Evolutionary conservation across 495 filamentous ascomycete species (phyloP).

Genomic region (Xylaria longipes): DNA sequence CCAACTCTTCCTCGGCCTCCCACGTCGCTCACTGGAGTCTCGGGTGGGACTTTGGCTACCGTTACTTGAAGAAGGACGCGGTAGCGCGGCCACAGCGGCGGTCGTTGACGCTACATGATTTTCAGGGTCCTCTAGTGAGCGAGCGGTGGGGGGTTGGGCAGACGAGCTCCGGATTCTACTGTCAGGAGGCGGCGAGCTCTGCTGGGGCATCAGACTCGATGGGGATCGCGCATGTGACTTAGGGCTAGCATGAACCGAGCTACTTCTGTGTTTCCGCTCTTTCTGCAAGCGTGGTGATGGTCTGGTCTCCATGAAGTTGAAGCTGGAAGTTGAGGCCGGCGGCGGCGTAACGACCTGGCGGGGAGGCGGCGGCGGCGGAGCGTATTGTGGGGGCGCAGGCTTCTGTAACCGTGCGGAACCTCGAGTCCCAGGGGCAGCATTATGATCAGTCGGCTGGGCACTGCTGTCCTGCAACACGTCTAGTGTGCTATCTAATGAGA

Average conservation of each 20-base stretch:
- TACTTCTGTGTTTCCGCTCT: slow-evolving; percentile 37
- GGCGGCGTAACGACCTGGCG: slow-evolving; percentile 26
- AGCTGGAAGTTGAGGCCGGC: slow-evolving; percentile 31
- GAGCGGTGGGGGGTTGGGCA: slow-evolving; percentile 41
- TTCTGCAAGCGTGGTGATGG: slow-evolving; percentile 37
- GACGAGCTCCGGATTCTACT: slow-evolving; percentile 48
- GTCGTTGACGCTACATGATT: slow-evolving; percentile 36
- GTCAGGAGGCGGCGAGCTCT: slow-evolving; percentile 37
- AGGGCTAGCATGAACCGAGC: slow-evolving; percentile 32
- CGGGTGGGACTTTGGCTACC: slow-evolving; percentile 42
- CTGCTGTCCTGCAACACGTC: slow-evolving; percentile 13
- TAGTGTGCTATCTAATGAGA: neutral
- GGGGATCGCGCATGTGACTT: slow-evolving; percentile 24
- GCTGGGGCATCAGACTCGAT: slow-evolving; percentile 28
- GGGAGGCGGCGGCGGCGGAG: slow-evolving; percentile 23
- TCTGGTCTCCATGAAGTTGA: slow-evolving; percentile 35
- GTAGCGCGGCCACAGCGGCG: slow-evolving; percentile 14
- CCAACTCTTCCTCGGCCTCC: slow-evolving; percentile 50
- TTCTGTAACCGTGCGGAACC: slow-evolving; percentile 32
- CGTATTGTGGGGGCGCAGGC: slow-evolving; percentile 27
- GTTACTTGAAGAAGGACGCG: slow-evolving; percentile 42
- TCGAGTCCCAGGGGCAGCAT: neutral
- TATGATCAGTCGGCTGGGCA: slow-evolving; percentile 19
- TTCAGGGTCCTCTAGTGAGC: slow-evolving; percentile 33
- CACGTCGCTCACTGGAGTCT: slow-evolving; percentile 35